These are phyloP conservation scores for Plectosphaerella plurivora DNA, from an alignment of 2,329 filamentous ascomycete genomes.

Conservation along the genomic window DNA sequence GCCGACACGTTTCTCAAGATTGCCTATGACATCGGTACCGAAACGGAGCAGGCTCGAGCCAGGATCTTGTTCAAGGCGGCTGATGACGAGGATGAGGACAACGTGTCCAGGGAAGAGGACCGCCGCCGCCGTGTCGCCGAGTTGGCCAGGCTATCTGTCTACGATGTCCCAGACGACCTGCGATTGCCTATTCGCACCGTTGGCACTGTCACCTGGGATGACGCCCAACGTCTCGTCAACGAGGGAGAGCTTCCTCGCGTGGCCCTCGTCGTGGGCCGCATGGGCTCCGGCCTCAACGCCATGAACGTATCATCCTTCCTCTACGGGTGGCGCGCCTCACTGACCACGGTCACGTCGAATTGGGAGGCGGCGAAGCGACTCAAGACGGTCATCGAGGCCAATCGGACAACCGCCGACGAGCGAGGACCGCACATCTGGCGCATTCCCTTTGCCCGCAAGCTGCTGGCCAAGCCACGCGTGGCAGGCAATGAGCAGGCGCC, in stretches of 20 bases:
- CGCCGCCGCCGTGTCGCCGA: constrained; percentile 12
- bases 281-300: constrained; percentile 25
- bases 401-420: not conserved
- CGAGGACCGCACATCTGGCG: constrained; percentile 11
- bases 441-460: constrained; percentile 11
- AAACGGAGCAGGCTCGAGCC: constrained; percentile 28
- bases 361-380: constrained; percentile 24
- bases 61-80: constrained; percentile 19
- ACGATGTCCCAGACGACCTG: constrained; percentile 23
- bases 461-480: constrained; percentile 8
- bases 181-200: constrained; percentile 29
- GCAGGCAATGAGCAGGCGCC: not conserved
- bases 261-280: constrained; percentile 25
- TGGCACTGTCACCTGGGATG: constrained; percentile 17
- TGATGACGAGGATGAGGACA: constrained; percentile 4
- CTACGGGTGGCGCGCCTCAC: constrained; percentile 29
- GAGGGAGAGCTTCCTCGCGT: constrained; percentile 23
- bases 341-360: constrained; percentile 33
- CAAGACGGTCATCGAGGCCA: constrained; percentile 9
- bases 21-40: constrained; percentile 30
- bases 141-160: constrained; percentile 27
- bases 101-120: constrained; percentile 7
- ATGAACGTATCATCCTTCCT: constrained; percentile 33
- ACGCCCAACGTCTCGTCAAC: constrained; percentile 20
- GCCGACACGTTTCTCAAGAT: constrained; percentile 32